These are phyloP conservation scores for Canavalia ensiformis DNA, from an alignment of 306 rosid species.

Conservation along the genomic window DNA sequence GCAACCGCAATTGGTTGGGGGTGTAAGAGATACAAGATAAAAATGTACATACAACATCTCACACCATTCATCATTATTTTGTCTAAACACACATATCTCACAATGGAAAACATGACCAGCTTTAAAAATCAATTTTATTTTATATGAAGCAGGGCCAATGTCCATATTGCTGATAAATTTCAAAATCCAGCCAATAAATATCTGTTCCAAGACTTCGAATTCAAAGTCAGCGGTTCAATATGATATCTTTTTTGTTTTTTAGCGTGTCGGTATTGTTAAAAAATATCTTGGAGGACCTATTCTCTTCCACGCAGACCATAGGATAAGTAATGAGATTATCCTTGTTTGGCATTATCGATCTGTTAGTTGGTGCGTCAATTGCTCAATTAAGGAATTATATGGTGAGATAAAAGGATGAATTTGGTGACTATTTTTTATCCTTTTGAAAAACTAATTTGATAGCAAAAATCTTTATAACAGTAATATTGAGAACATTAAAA, in stretches of 20 bases:
- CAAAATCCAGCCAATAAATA: too few relatives aligned
- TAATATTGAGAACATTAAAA: too few relatives aligned
- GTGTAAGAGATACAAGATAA: conserved; percentile 3
- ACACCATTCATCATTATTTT: conserved; percentile 1
- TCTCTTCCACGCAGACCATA: background rate
- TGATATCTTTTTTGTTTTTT: background rate
- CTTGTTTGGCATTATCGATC: background rate
- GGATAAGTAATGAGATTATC: background rate
- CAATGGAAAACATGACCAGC: background rate
- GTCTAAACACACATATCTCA: background rate
- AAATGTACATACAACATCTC: conserved; percentile 1
- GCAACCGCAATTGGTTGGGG: conserved; percentile 30
- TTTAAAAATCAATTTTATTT: background rate
- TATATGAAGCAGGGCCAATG: too few relatives aligned
- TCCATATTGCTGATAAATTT: too few relatives aligned
- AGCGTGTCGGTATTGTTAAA: background rate
- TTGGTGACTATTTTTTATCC: too few relatives aligned
- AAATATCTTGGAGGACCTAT: background rate
- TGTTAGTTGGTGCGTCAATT: background rate
- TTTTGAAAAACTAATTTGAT: too few relatives aligned
- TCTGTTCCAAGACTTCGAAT: background rate
- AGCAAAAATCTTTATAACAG: too few relatives aligned
- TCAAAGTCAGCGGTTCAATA: background rate
- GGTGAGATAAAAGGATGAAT: too few relatives aligned
- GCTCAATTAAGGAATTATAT: too few relatives aligned